A percentile compares a stretch with the other conserved stretches of the same genome.
These are phyloP conservation scores for Cryphonectria naterciae DNA, from an alignment of 2,329 filamentous ascomycete genomes.

Conservation along the genomic window DNA sequence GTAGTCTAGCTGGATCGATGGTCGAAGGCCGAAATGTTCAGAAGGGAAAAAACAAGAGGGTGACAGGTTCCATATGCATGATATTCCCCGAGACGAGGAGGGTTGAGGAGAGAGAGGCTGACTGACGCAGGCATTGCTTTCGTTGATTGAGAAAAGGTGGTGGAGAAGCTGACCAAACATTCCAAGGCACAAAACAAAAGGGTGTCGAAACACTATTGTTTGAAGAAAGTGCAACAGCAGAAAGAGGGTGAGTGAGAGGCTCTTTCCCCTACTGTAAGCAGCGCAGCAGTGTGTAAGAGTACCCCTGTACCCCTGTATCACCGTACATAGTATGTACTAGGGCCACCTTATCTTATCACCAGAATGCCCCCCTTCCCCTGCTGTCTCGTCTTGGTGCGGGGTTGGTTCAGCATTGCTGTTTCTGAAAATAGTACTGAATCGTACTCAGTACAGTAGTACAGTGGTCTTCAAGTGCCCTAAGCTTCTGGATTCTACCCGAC, in stretches of 20 bases:
- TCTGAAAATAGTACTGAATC: neutral
- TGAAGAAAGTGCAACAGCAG: too few species aligned
- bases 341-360: slow-evolving; percentile 5
- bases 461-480: neutral
- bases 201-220: neutral
- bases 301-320: neutral
- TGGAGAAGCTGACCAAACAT: too few species aligned
- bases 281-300: neutral
- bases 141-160: neutral
- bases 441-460: too few species aligned
- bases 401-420: neutral
- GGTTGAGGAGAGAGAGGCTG: neutral
- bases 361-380: neutral
- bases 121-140: neutral
- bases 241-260: too few species aligned
- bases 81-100: neutral
- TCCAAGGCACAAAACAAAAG: too few species aligned
- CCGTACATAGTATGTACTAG: too few species aligned
- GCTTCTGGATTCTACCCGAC: neutral
- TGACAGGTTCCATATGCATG: neutral
- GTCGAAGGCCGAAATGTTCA: too few species aligned
- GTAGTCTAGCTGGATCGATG: neutral
- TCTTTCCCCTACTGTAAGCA: too few species aligned
- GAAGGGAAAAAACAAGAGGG: too few species aligned
- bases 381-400: too few species aligned